A percentile compares a stretch with the other conserved stretches of the same genome.
Conservation (phyloP, 768 basidiomycete genomes). For the Russula virescens region DNA sequence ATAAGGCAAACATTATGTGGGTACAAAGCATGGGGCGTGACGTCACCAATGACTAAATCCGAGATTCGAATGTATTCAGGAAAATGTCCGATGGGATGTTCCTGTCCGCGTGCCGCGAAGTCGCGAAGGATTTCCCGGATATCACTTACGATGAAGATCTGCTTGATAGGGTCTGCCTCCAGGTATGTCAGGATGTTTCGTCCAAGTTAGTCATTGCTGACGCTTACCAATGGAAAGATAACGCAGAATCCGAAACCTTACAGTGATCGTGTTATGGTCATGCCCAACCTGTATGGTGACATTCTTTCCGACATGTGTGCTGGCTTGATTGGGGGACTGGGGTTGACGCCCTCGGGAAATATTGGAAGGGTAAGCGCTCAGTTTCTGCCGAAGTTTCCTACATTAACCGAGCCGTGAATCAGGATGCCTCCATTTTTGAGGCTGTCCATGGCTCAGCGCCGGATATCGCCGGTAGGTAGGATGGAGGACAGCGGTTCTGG, state of each 20-base stretch:
- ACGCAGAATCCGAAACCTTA: slow-evolving; percentile 92
- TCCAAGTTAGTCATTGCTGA: neutral
- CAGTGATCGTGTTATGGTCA: slow-evolving; percentile 98
- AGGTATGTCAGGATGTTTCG: slow-evolving; percentile 42
- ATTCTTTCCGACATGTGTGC: slow-evolving; percentile 98
- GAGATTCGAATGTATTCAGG: slow-evolving; percentile 42
- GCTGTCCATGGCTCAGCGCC: slow-evolving; percentile 99
- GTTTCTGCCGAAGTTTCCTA: slow-evolving; percentile 1
- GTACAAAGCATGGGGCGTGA: slow-evolving; percentile 14
- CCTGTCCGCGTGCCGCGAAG: slow-evolving; percentile 92
- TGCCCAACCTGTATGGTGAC: slow-evolving; percentile 97
- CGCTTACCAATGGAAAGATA: slow-evolving; percentile 42
- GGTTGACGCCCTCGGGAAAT: slow-evolving; percentile 95
- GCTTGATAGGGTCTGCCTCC: slow-evolving; percentile 91
- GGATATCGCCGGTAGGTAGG: slow-evolving; percentile 86
- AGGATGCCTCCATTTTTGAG: slow-evolving; percentile 99
- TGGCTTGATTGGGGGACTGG: slow-evolving; percentile 95
- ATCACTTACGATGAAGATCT: slow-evolving; percentile 95
- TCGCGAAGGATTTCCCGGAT: slow-evolving; percentile 92
- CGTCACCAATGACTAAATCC: slow-evolving; percentile 5
- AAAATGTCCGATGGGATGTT: slow-evolving; percentile 99
- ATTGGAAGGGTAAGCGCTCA: slow-evolving; percentile 71
- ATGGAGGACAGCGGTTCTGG: neutral
- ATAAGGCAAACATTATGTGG: slow-evolving; percentile 99
- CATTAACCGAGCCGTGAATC: slow-evolving; percentile 21